Base-by-base conservation (phyloP, 1,284 basidiomycete genomes). In the Tilletia indica region DNA sequence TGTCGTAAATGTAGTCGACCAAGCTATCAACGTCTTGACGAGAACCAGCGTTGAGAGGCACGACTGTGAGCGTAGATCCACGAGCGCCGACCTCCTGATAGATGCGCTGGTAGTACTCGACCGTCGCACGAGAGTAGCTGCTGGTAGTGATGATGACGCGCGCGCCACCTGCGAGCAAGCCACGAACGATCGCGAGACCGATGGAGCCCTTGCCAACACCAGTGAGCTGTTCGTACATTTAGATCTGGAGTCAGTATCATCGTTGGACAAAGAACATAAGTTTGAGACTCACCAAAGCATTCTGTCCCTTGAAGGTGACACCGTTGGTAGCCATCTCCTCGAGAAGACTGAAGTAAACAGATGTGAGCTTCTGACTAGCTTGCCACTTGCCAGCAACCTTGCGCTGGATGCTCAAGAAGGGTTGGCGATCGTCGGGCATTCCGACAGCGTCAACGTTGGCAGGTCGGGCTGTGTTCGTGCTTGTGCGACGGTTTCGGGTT, bases 181-280 rank as follows among this genome's bases (percentile, higher is more conserved):
- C 96, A 86, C 97, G 98, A 79, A 99, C 88, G 77, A 98, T 93
- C 86, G 99, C 97, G 72, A 97, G 92, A 77, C 96, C 96, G 81
- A 99, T 99, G 3, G 94, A 97, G 34, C 93, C 96, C 84, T 94
- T 95, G 72, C 96, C 96, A 71, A 98, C 97, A 85, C 97, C 96
- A 63, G 96, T 99, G 64, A 98, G 89, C 66, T 63, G 38, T 16
- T 63, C n/a, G 31, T 2, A n/a, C 14, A 39, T 3, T 12, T 9
- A 63, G 31, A 19, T 25, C 25, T 12, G 8, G 25, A 34, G n/a
- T 34, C n/a, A 19, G 21, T 8, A 2, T 4, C 19, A 19, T 1
- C 56, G 14, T 45, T 45, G 42, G 3, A 45, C 1, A 45, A 34
- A 39, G 12, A 5, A 39, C 2, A 39, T 12, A 63, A 58, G 54